Conservation (phyloP, 257 asterid species). For the Solanum arcanum region DNA sequence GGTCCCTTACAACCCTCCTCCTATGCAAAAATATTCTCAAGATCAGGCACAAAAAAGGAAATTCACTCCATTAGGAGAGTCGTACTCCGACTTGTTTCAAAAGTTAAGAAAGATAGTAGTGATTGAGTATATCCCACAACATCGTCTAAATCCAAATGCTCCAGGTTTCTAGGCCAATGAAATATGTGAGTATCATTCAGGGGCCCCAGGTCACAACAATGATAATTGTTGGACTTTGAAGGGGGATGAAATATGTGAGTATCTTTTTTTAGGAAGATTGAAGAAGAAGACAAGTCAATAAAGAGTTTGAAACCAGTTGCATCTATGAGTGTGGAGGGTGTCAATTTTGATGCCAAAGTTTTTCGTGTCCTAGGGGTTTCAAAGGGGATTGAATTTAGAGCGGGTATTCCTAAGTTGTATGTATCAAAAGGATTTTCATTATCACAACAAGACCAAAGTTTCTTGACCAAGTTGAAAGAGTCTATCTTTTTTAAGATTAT, state of each 20-base stretch:
- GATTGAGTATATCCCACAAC: neutral
- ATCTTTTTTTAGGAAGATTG: neutral
- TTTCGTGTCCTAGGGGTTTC: fast-evolving
- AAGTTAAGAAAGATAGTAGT: neutral
- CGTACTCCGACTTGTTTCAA: neutral
- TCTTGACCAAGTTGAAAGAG: neutral
- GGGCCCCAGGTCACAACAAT: neutral
- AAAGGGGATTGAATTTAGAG: fast-evolving
- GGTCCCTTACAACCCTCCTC: neutral
- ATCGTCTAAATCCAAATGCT: neutral
- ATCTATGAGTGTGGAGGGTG: neutral
- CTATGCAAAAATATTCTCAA: neutral
- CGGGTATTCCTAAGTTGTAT: neutral
- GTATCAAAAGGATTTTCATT: neutral
- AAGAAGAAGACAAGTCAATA: neutral
- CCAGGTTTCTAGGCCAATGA: neutral
- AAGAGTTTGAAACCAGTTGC: neutral
- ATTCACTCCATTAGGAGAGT: neutral
- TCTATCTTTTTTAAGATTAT: neutral
- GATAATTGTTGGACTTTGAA: neutral
- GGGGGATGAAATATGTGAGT: too few relatives aligned
- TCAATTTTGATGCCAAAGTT: neutral
- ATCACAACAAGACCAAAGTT: too few relatives aligned
- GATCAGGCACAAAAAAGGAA: neutral
- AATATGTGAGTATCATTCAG: neutral